These are phyloP conservation scores for Trebouxia sp. DNA, from an alignment of 139 green algal genomes.

Conservation along the genomic window DNA sequence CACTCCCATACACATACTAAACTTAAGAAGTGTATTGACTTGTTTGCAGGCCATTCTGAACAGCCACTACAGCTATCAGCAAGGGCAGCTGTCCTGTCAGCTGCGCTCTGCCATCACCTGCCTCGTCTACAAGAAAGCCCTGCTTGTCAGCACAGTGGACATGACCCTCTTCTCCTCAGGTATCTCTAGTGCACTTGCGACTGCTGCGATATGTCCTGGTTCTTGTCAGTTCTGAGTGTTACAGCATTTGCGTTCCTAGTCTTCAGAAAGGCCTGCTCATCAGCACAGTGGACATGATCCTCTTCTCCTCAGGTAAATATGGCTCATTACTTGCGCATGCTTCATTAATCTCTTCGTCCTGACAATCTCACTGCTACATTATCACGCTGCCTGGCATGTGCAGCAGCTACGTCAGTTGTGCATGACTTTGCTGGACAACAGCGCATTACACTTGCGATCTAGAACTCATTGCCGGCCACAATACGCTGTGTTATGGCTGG, in stretches of 20 bases:
- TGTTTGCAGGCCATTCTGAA: slow-evolving; percentile 57
- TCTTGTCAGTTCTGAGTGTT: too few species aligned
- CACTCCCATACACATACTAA: background rate
- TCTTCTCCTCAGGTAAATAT: background rate
- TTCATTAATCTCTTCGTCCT: too few species aligned
- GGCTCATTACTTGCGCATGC: too few species aligned
- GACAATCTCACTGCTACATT: too few species aligned
- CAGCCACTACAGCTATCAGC: slow-evolving; percentile 72
- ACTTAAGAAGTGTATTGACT: background rate
- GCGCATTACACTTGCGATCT: too few species aligned
- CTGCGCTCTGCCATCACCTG: slow-evolving; percentile 66
- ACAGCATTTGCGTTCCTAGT: too few species aligned
- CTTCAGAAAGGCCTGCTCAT: slow-evolving; percentile 67
- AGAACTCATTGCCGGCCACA: too few species aligned
- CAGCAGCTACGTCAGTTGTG: too few species aligned
- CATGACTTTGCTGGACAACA: too few species aligned
- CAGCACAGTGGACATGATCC: slow-evolving; percentile 29
- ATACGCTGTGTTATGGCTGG: too few species aligned
- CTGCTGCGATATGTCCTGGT: too few species aligned
- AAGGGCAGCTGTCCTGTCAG: slow-evolving; percentile 51
- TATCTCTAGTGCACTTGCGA: background rate
- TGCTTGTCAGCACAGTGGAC: slow-evolving; percentile 48
- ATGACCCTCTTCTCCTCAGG: slow-evolving; percentile 19
- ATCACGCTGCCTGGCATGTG: too few species aligned
- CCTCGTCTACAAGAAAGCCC: slow-evolving; percentile 63